phyloP scores from a whole-genome alignment of 805 yeast genomes.

The Saturnispora saitoi region DNA sequence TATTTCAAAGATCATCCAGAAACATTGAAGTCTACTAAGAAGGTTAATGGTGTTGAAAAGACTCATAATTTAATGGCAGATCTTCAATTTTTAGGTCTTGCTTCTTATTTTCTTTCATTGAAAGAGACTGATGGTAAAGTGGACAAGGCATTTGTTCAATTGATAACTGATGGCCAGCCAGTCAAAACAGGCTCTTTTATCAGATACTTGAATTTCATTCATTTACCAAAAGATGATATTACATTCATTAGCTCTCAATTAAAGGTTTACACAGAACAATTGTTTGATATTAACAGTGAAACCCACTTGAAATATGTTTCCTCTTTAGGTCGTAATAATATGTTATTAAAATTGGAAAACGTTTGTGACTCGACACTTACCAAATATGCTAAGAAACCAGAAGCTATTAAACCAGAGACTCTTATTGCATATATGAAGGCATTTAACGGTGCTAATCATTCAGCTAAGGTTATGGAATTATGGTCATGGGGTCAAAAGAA shows the following conservation, averaged over 20 bases:
- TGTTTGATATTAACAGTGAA: conserved; percentile 26
- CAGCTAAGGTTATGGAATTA: conserved; percentile 11
- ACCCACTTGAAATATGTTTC: conserved; percentile 18
- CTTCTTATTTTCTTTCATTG: conserved; percentile 17
- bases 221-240: conserved; percentile 8
- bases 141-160: conserved; percentile 19
- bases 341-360: conserved; percentile 8
- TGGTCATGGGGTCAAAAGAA: conserved; percentile 9
- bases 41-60: background rate
- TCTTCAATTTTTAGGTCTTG: conserved; percentile 14
- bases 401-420: conserved; percentile 11
- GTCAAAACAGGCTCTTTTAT: background rate
- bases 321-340: conserved; percentile 2
- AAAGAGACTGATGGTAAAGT: conserved; percentile 11
- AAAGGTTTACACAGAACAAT: background rate
- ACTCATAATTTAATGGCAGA: conserved; percentile 5
- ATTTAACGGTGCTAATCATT: conserved; percentile 10
- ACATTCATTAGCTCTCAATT: conserved; percentile 8
- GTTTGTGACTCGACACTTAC: conserved; percentile 5
- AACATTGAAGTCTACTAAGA: conserved; percentile 2
- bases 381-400: conserved; percentile 6
- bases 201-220: background rate
- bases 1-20: conserved; percentile 19
- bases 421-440: conserved; percentile 12
- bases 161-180: conserved; percentile 10